These are phyloP conservation scores for Alternaria atra DNA, from an alignment of 2,329 filamentous ascomycete genomes.

Conservation along the genomic window DNA sequence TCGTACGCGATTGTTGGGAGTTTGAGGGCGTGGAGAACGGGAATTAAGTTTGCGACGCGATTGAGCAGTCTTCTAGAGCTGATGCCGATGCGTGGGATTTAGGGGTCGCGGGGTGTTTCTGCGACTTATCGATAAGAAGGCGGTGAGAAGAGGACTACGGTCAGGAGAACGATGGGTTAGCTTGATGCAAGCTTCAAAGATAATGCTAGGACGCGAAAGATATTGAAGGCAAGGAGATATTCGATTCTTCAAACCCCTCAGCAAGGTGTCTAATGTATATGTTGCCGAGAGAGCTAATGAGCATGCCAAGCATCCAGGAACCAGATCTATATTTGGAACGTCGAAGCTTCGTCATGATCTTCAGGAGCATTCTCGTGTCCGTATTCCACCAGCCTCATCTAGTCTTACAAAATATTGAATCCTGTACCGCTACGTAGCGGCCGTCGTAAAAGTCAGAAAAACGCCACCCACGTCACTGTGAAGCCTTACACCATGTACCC, in stretches of 20 bases:
- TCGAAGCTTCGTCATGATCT: constrained; percentile 4
- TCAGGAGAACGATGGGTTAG: not conserved
- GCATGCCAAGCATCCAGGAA: constrained; percentile 10
- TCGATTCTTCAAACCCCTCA: not conserved
- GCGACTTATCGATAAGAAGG: constrained; percentile 36
- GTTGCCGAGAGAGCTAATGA: constrained; percentile 5
- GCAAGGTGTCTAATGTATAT: not conserved
- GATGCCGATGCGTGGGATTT: not conserved
- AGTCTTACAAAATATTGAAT: not conserved
- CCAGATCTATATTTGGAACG: constrained; percentile 21
- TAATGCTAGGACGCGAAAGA: too few species aligned
- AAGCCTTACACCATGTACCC: not conserved
- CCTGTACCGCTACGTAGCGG: not conserved
- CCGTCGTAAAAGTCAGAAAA: not conserved
- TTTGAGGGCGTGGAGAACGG: too few species aligned
- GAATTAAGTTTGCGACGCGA: not conserved
- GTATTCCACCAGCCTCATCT: not conserved
- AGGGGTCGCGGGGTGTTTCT: constrained; percentile 11
- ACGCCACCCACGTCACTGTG: too few species aligned
- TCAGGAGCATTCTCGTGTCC: constrained; percentile 8
- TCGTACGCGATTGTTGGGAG: not conserved
- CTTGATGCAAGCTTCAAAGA: not conserved
- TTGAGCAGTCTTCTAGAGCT: not conserved
- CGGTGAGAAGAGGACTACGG: constrained; percentile 23
- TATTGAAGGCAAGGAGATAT: not conserved